phyloP scores from a whole-genome alignment of 2,329 filamentous ascomycete species.

The Neospermospora avenae region DNA sequence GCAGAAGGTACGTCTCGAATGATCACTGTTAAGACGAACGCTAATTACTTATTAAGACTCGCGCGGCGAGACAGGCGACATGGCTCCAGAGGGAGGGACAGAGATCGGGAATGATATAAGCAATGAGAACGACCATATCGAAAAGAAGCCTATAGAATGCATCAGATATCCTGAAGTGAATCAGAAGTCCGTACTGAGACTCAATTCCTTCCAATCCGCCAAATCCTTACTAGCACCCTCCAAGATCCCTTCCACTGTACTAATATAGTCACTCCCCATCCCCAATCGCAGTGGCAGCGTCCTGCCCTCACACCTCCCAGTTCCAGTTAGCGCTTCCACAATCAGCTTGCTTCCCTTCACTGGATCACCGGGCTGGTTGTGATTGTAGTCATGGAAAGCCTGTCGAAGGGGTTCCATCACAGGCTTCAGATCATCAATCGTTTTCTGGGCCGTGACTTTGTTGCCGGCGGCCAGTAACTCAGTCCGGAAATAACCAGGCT shows the following conservation, averaged over 20 bases:
- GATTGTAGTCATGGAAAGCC: conserved; percentile 29
- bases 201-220: conserved; percentile 24
- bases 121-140: too few species aligned
- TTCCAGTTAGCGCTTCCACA: conserved; percentile 37
- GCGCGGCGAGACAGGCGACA: too few species aligned
- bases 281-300: conserved; percentile 35
- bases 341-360: conserved; percentile 39
- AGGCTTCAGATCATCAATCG: conserved; percentile 5
- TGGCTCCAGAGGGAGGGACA: too few species aligned
- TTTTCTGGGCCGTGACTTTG: neutral
- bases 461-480: conserved; percentile 35
- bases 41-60: too few species aligned
- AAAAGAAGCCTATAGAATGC: too few species aligned
- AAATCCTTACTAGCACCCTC: conserved; percentile 12
- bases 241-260: conserved; percentile 31
- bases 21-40: too few species aligned
- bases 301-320: conserved; percentile 35
- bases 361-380: conserved; percentile 40
- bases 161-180: too few species aligned
- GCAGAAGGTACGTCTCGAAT: too few species aligned
- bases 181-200: conserved; percentile 21
- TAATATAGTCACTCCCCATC: conserved; percentile 37
- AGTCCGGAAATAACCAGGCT: conserved; percentile 50
- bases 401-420: conserved; percentile 21
- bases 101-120: too few species aligned